Conservation (phyloP, 2,329 filamentous ascomycete genomes). For the Drechslerella dactyloides region DNA sequence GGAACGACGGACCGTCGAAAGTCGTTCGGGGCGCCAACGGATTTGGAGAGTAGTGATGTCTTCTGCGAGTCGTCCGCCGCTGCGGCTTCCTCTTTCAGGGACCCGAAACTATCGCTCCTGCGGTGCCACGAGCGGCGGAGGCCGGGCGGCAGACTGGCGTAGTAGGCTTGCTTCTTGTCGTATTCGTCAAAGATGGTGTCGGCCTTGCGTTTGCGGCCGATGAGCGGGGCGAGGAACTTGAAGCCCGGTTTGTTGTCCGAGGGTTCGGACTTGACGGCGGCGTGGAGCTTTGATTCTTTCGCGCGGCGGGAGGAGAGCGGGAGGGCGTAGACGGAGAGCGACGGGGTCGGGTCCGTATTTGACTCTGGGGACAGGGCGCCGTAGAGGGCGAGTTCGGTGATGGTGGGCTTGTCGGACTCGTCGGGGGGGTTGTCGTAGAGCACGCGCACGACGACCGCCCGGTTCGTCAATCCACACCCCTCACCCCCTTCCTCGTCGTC, state of each 20-base stretch:
- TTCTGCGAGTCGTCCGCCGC: constrained; percentile 29
- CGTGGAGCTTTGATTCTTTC: constrained; percentile 42
- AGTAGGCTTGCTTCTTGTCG: constrained; percentile 45
- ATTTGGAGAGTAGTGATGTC: constrained; percentile 21
- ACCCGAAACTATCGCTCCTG: constrained; percentile 38
- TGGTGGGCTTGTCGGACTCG: constrained; percentile 39
- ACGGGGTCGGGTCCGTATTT: constrained; percentile 11
- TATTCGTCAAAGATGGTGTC: constrained; percentile 37
- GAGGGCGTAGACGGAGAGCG: constrained; percentile 45
- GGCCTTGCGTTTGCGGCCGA: constrained; percentile 45
- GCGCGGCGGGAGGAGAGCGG: constrained; percentile 37
- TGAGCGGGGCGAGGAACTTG: constrained; percentile 34
- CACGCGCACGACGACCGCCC: constrained; percentile 29
- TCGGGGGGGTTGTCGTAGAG: constrained; percentile 28
- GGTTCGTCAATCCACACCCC: constrained; percentile 15
- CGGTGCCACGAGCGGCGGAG: constrained; percentile 45
- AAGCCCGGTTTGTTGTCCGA: constrained; percentile 30
- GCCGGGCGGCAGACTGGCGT: constrained; percentile 38
- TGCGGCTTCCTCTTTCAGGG: constrained; percentile 27
- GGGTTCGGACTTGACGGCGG: constrained; percentile 24
- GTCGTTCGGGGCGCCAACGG: constrained; percentile 16
- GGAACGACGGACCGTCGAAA: constrained; percentile 22
- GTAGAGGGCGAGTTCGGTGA: constrained; percentile 44
- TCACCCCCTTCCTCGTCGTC: neutral
- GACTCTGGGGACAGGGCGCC: constrained; percentile 12